Percentiles rank a stretch among this genome's conserved stretches.
These are phyloP conservation scores for Echites panduratus DNA, from an alignment of 257 asterid genomes.

Conservation along the genomic window DNA sequence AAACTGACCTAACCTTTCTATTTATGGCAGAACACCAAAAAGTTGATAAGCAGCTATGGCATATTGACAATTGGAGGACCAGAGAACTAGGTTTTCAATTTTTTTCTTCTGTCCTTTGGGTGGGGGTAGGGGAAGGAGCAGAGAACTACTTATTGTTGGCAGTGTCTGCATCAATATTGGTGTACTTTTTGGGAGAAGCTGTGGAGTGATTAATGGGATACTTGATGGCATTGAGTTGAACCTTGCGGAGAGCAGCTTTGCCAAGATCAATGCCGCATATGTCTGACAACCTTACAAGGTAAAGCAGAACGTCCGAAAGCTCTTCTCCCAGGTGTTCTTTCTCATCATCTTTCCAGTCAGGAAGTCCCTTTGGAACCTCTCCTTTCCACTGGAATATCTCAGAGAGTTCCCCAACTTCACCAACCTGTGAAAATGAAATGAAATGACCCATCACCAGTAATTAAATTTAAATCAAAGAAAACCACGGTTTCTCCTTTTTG, in stretches of 20 bases:
- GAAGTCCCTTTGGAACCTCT: conserved; percentile 37
- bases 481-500: too few species aligned
- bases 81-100: too few species aligned
- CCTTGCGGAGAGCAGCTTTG: conserved; percentile 37
- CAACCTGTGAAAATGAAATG: conserved; percentile 20
- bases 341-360: conserved; percentile 36
- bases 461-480: too few species aligned
- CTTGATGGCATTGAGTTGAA: conserved; percentile 32
- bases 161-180: neutral
- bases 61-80: neutral
- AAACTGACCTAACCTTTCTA: conserved; percentile 1
- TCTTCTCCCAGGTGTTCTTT: conserved; percentile 35
- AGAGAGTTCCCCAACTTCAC: conserved; percentile 39
- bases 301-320: conserved; percentile 34
- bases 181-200: conserved; percentile 3
- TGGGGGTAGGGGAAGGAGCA: too few species aligned
- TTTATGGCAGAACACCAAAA: conserved; percentile 1
- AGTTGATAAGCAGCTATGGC: neutral
- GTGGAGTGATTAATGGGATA: conserved; percentile 24
- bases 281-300: conserved; percentile 33
- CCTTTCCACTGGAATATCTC: conserved; percentile 45
- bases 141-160: neutral
- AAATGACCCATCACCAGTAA: neutral
- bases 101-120: too few species aligned
- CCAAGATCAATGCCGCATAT: conserved; percentile 40